phyloP scores from a whole-genome alignment of 2,329 filamentous ascomycete species.

The Bipolaris gigantea region DNA sequence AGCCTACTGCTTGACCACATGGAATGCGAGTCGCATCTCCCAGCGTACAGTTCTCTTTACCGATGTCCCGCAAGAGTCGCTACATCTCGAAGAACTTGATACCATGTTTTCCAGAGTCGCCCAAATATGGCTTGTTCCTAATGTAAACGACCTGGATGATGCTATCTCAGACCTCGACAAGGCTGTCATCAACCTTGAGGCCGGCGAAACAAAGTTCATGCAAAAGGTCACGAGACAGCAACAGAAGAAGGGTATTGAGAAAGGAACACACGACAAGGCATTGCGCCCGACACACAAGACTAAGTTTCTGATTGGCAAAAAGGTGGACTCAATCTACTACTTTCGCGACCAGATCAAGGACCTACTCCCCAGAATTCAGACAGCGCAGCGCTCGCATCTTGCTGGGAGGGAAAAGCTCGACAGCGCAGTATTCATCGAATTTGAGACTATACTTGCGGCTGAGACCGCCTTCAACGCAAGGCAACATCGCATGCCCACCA shows the following conservation, averaged over 20 bases:
- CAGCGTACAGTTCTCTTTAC: conserved; percentile 53
- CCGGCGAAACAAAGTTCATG: conserved; percentile 48
- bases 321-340: conserved; percentile 78
- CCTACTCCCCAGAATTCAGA: conserved; percentile 69
- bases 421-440: conserved; percentile 85
- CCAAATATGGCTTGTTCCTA: conserved; percentile 52
- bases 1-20: conserved; percentile 50
- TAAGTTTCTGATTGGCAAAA: conserved; percentile 47
- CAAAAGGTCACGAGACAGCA: conserved; percentile 1
- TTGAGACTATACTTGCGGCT: conserved; percentile 76
- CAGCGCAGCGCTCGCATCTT: conserved; percentile 67
- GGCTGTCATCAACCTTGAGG: conserved; percentile 48
- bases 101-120: conserved; percentile 45
- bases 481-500: background rate
- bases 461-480: conserved; percentile 66
- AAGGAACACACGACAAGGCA: conserved; percentile 70
- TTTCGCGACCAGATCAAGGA: conserved; percentile 73
- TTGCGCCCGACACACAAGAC: conserved; percentile 46
- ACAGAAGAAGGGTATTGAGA: conserved; percentile 28
- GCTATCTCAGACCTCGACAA: conserved; percentile 49
- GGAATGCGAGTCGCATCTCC: conserved; percentile 50
- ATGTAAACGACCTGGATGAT: conserved; percentile 49
- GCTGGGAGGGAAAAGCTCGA: conserved; percentile 67
- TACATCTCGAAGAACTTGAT: conserved; percentile 45
- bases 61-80: conserved; percentile 46